phyloP scores from a whole-genome alignment of 1,284 basidiomycete species.

The Ustilago cynodontis region DNA sequence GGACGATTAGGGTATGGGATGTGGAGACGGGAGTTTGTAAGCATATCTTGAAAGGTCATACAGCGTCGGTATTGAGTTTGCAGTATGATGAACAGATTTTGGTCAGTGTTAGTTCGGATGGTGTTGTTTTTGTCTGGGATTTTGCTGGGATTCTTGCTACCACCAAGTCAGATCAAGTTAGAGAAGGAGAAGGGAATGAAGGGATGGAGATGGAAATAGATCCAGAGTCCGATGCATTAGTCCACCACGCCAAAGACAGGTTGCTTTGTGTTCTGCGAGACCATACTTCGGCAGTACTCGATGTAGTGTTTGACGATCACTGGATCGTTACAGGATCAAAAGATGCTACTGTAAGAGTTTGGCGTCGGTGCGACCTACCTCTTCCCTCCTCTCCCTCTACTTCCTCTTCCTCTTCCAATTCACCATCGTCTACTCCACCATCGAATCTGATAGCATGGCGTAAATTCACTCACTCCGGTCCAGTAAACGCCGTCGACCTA shows the following conservation, averaged over 20 bases:
- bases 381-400: slow-evolving; percentile 5
- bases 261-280: slow-evolving; percentile 37
- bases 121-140: slow-evolving; percentile 57
- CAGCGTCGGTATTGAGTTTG: slow-evolving; percentile 55
- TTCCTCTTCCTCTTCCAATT: neutral
- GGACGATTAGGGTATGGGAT: slow-evolving; percentile 61
- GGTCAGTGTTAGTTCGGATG: slow-evolving; percentile 58
- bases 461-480: slow-evolving; percentile 37
- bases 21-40: slow-evolving; percentile 44
- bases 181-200: no score
- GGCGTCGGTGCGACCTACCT: slow-evolving; percentile 33
- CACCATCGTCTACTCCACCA: neutral
- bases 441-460: slow-evolving; percentile 18
- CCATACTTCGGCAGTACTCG: slow-evolving; percentile 49
- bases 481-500: slow-evolving; percentile 51
- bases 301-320: slow-evolving; percentile 48
- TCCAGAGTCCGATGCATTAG: slow-evolving; percentile 14
- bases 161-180: neutral
- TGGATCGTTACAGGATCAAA: slow-evolving; percentile 59
- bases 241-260: slow-evolving; percentile 23
- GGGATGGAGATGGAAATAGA: slow-evolving; percentile 4
- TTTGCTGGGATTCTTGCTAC: slow-evolving; percentile 38
- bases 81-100: slow-evolving; percentile 60
- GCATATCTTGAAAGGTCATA: slow-evolving; percentile 53
- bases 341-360: slow-evolving; percentile 58